Percentiles rank a stretch among this genome's conserved stretches.
Evolutionary conservation across 1,139 yeast genomes (phyloP).

Genomic region (Geotrichum australiense): DNA sequence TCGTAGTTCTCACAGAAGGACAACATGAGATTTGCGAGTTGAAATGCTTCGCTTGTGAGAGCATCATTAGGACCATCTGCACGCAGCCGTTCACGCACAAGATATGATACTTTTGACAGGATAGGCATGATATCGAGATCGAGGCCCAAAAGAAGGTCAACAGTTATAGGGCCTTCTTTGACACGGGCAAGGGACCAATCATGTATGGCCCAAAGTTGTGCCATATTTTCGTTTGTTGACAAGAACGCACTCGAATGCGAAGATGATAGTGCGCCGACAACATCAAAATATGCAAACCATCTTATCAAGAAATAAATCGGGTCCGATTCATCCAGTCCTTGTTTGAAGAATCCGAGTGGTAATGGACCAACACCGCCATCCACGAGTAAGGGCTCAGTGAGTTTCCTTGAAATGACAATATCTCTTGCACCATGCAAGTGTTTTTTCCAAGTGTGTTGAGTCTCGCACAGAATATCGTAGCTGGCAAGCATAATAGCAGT

Average conservation of each 20-base stretch:
- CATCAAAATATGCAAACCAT: conserved; percentile 68
- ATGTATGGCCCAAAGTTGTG: conserved; percentile 27
- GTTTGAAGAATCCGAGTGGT: conserved; percentile 24
- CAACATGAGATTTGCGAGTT: conserved; percentile 23
- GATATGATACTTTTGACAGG: conserved; percentile 42
- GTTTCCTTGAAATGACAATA: conserved; percentile 54
- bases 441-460: conserved; percentile 36
- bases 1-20: conserved; percentile 23
- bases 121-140: conserved; percentile 47
- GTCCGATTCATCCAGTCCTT: conserved; percentile 34
- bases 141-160: conserved; percentile 49
- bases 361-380: conserved; percentile 23
- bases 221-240: conserved; percentile 24
- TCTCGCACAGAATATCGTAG: conserved; percentile 49
- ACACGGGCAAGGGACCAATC: conserved; percentile 20
- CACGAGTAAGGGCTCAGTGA: conserved; percentile 26
- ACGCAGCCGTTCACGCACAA: conserved; percentile 35
- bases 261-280: conserved; percentile 49
- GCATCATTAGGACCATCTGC: conserved; percentile 17
- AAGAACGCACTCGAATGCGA: conserved; percentile 27
- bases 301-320: conserved; percentile 56
- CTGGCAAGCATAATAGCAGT: conserved; percentile 57
- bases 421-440: conserved; percentile 67
- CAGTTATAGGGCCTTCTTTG: conserved; percentile 29
- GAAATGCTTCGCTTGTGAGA: conserved; percentile 24